Evolutionary conservation across 192 early-diverging fungal species (phyloP).

Genomic region (Coemansia sp.): DNA sequence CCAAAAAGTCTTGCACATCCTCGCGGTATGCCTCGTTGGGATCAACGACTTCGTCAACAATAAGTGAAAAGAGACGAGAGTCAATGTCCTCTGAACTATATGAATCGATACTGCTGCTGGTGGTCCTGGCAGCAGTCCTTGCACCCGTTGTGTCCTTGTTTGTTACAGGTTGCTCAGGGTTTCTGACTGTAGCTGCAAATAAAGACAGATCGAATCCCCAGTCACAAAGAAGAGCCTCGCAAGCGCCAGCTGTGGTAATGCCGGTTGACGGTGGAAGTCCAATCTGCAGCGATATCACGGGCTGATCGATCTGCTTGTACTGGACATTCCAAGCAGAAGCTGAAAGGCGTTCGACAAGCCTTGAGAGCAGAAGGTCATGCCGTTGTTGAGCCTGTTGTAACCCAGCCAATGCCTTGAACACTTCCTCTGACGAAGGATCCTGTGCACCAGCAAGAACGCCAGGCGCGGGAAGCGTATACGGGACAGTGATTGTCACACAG

Average conservation of each 20-base stretch:
- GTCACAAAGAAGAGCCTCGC: conserved; percentile 29
- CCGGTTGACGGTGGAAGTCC: conserved; percentile 40
- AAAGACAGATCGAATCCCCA: conserved; percentile 43
- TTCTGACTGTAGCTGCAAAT: conserved; percentile 27
- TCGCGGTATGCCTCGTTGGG: conserved; percentile 52
- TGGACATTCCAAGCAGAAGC: conserved; percentile 36
- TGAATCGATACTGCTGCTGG: neutral
- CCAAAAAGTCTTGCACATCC: conserved; percentile 43
- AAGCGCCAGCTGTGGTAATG: conserved; percentile 17
- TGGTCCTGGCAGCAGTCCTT: neutral
- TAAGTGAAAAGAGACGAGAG: conserved; percentile 42
- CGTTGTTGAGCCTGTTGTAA: conserved; percentile 19
- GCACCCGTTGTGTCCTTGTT: neutral
- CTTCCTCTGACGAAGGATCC: conserved; percentile 15
- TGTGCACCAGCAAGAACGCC: neutral
- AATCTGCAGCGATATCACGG: conserved; percentile 23
- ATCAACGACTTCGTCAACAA: conserved; percentile 49
- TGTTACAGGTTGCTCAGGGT: conserved; percentile 10
- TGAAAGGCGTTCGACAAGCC: conserved; percentile 40
- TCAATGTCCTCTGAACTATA: conserved; percentile 26
- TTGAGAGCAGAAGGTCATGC: conserved; percentile 28
- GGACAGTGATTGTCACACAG: conserved; percentile 41
- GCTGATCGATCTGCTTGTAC: conserved; percentile 18
- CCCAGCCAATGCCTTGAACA: conserved; percentile 22
- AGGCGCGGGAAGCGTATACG: conserved; percentile 11